phyloP scores from a whole-genome alignment of 371 early-diverging fungal species.

The Mucor plumbeus region DNA sequence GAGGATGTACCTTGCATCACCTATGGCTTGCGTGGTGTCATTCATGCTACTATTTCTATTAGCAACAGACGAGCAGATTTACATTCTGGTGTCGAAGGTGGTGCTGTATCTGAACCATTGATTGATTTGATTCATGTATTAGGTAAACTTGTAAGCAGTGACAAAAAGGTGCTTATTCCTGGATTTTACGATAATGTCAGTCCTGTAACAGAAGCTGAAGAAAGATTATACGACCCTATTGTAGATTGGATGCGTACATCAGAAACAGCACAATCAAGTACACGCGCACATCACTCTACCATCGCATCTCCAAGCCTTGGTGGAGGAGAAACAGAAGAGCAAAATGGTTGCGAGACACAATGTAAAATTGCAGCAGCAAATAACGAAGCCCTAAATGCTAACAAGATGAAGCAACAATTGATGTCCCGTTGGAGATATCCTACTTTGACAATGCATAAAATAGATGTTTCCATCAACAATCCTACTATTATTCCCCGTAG shows the following conservation, averaged over 20 bases:
- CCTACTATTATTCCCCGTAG: slow-evolving; percentile 76
- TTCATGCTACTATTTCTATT: slow-evolving; percentile 72
- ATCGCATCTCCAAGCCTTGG: slow-evolving; percentile 33
- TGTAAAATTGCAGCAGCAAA: slow-evolving; percentile 27
- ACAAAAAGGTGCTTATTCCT: slow-evolving; percentile 71
- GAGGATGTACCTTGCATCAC: slow-evolving; percentile 73
- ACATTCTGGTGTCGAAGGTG: slow-evolving; percentile 89
- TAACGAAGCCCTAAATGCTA: slow-evolving; percentile 35
- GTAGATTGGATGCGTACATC: slow-evolving; percentile 53
- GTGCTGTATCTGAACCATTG: slow-evolving; percentile 80
- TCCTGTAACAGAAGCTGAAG: slow-evolving; percentile 56
- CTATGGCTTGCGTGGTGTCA: slow-evolving; percentile 77
- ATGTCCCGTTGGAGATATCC: slow-evolving; percentile 85
- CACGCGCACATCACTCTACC: slow-evolving; percentile 42
- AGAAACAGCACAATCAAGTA: slow-evolving; percentile 26
- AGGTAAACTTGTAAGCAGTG: slow-evolving; percentile 60
- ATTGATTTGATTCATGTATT: slow-evolving; percentile 75
- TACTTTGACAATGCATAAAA: slow-evolving; percentile 79
- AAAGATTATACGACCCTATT: slow-evolving; percentile 59
- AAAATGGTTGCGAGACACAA: slow-evolving; percentile 22
- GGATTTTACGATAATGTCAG: slow-evolving; percentile 65
- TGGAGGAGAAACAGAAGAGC: slow-evolving; percentile 1
- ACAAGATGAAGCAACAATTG: slow-evolving; percentile 56
- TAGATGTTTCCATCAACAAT: slow-evolving; percentile 76
- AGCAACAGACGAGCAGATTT: slow-evolving; percentile 57